Evolutionary conservation across 2,329 filamentous ascomycete genomes (phyloP), one percentile per base, ranked within the genome.

Genomic region (Thelonectria rubi): DNA sequence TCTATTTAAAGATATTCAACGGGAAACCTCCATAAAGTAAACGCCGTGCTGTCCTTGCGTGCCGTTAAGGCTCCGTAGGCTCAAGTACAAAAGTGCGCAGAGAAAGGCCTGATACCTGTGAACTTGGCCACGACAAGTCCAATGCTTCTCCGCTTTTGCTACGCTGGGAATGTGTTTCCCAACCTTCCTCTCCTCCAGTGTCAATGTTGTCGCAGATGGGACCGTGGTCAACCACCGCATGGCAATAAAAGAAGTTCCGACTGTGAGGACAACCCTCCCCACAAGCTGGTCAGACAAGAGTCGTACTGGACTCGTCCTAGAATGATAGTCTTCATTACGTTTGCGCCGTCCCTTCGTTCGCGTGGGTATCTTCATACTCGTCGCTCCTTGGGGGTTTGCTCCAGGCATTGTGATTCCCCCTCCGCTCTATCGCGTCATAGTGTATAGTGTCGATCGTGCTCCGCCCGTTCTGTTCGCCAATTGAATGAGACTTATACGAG

Each of bases 401-500:
- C 67, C 69, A 66, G 64, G 62, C 43, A 62, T 46, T 62, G 18
- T 60, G 18, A 26, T 55, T 59, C 34, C 66, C 52, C 50, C 47
- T 45, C 63, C 58, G 58, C 65, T 60, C 55, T 59, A 34, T 59
- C 54, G 40, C 49, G 46, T 65, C 49, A 60, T 67, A 37, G 58
- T 68, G 49, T 49, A 51, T 49, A 51, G 62, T 54, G 61, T 71
- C 46, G 55, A 64, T 69, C 64, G 58, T 71, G 56, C 56, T 64
- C 68, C 48, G 21, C 62, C 50, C 65, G 49, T 60, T 47, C 56
- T 4, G 4, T 61, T 61, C 52, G 32, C 32, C 48, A 51, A 48
- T 55, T 43, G 60, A 60, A 63, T 60, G 26, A 62, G 24, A 60
- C 67, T 73, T 77, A 86, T 65, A 84, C 78, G 58, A 83, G 75